Base-by-base conservation (phyloP, 1,284 basidiomycete species). In the Cryptococcus jaspeensis region DNA sequence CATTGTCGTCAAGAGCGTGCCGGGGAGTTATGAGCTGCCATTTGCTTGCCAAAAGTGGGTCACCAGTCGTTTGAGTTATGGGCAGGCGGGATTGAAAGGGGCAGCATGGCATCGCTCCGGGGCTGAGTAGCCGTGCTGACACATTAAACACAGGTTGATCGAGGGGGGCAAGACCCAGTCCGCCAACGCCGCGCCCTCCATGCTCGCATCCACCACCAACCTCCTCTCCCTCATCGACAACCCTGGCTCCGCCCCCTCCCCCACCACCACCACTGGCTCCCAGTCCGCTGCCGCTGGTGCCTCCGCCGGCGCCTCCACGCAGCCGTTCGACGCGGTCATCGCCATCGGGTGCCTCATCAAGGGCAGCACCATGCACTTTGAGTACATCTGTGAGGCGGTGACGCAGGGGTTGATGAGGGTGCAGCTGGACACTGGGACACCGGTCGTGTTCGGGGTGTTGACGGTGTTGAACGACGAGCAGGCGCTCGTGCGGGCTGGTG, bases 291-390 rank as follows among this genome's bases (percentile, higher is more conserved):
- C 72, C 67, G 15, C 70, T 71, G 13, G 13, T 43, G 6, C 63
- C 67, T 38, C 67, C 63, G 36, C 52, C 39, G 69, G 75, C 38
- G 78, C 81, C 67, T 81, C 84, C 11, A 84, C 81, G 49, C 82
- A 84, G 56, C 87, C 91, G 0, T 94, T 97, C 66, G 89, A 95
- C 78, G 96, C 93, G 12, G 87, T 97, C 63, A 95, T 99, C 72
- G 91, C 93, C 40, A 92, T 99, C 69, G 95, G 95, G 11, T 92
- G 94, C 45, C 86, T 99, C 73, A 97, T 99, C 84, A 99, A 99
- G 79, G 95, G 93, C 56, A 83, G 85, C 3, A 96, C 93, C 15
- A 95, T 95, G 91, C 93, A 97, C 80, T 97, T 96, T 75, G 93
- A 97, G 78, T 99, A 99, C 82, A 99, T 99, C 76, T 91, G 86